phyloP scores from a whole-genome alignment of 768 basidiomycete species.

The Saitozyma sp. region DNA sequence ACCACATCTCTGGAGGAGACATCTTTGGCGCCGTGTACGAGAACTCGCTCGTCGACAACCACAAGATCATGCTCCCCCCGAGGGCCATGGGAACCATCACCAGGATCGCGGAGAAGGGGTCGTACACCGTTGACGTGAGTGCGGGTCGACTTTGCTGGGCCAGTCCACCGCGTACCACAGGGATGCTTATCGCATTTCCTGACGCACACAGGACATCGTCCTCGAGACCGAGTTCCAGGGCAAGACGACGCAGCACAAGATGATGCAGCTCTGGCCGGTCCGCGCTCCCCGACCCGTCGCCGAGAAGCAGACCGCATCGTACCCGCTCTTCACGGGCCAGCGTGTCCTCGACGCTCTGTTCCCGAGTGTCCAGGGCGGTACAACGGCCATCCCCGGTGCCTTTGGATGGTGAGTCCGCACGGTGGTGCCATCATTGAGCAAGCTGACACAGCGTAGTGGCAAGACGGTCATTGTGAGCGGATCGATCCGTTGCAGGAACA shows the following conservation, averaged over 20 bases:
- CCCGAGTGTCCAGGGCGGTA: conserved; percentile 65
- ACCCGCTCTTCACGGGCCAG: conserved; percentile 91
- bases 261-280: conserved; percentile 99
- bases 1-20: conserved; percentile 96
- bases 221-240: conserved; percentile 98
- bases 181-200: not conserved
- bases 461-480: conserved; percentile 88
- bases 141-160: not conserved
- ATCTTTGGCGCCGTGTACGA: conserved; percentile 94
- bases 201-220: conserved; percentile 71
- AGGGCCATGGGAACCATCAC: conserved; percentile 94
- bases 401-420: conserved; percentile 70
- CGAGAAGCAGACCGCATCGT: conserved; percentile 92
- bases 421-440: conserved; percentile 19
- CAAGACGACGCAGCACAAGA: conserved; percentile 83
- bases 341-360: conserved; percentile 95
- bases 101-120: conserved; percentile 87
- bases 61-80: conserved; percentile 95
- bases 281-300: conserved; percentile 92
- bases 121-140: conserved; percentile 83
- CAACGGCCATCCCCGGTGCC: conserved; percentile 80
- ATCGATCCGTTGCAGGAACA: not conserved
- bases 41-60: conserved; percentile 92
- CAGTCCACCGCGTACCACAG: not conserved
- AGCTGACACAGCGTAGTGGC: conserved; percentile 34